Evolutionary conservation across 2,329 filamentous ascomycete genomes (phyloP).

Genomic region (Pyricularia sp.): DNA sequence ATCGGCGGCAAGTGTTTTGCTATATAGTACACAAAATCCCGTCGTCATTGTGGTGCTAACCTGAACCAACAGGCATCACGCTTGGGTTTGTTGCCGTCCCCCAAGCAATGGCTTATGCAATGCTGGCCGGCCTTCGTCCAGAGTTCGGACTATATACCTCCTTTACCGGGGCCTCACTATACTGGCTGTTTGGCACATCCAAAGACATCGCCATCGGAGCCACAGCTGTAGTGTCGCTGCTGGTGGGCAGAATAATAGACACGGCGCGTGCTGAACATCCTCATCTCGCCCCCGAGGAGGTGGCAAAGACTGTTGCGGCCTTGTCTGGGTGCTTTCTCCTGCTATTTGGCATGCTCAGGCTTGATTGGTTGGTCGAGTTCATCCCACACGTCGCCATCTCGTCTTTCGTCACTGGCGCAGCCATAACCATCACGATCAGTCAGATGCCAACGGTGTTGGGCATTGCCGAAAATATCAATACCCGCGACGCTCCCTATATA

Average conservation of each 20-base stretch:
- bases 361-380: slow-evolving; percentile 38
- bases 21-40: background rate
- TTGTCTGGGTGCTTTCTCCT: slow-evolving; percentile 29
- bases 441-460: slow-evolving; percentile 32
- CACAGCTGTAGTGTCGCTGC: slow-evolving; percentile 36
- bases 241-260: slow-evolving; percentile 32
- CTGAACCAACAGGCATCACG: slow-evolving; percentile 3
- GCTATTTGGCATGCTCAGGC: slow-evolving; percentile 29
- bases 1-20: slow-evolving; percentile 1
- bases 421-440: slow-evolving; percentile 35
- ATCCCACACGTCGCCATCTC: slow-evolving; percentile 36
- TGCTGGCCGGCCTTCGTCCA: slow-evolving; percentile 53
- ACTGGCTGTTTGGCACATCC: slow-evolving; percentile 75
- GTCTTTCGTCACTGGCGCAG: slow-evolving; percentile 36
- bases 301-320: slow-evolving; percentile 30
- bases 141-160: slow-evolving; percentile 71
- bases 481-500: slow-evolving; percentile 29
- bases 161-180: slow-evolving; percentile 67
- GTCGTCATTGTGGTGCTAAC: too few relatives aligned
- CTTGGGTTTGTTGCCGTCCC: slow-evolving; percentile 50
- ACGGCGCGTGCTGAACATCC: slow-evolving; percentile 22
- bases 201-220: slow-evolving; percentile 76
- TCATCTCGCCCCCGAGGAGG: slow-evolving; percentile 20
- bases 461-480: slow-evolving; percentile 26
- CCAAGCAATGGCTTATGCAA: slow-evolving; percentile 69